Evolutionary conservation across 2,329 filamentous ascomycete genomes (phyloP).

Genomic region (Pseudogymnoascus sp.): DNA sequence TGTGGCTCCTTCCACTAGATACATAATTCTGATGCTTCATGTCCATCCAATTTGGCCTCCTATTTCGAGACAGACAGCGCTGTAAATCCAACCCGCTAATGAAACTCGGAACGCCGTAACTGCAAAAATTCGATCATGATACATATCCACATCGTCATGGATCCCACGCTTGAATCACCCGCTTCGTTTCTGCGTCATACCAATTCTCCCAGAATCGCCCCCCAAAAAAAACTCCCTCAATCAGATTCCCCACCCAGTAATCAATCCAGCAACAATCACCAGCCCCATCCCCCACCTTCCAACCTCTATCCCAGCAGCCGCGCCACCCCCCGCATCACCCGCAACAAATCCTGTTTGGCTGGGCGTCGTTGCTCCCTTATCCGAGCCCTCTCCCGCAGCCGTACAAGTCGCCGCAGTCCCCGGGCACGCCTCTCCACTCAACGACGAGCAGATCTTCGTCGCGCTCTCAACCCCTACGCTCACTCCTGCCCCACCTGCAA

Average conservation of each 20-base stretch:
- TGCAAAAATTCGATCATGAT: neutral
- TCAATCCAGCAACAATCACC: slow-evolving; percentile 21
- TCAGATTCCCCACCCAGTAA: slow-evolving; percentile 20
- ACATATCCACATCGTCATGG: neutral
- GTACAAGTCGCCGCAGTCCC: slow-evolving; percentile 23
- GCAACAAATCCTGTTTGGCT: slow-evolving; percentile 14
- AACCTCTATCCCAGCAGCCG: slow-evolving; percentile 19
- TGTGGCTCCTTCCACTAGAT: neutral
- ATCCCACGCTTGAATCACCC: neutral
- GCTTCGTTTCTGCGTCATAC: neutral
- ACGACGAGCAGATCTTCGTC: slow-evolving; percentile 46
- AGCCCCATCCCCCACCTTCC: slow-evolving; percentile 21
- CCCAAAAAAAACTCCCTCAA: neutral
- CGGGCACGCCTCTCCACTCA: slow-evolving; percentile 46
- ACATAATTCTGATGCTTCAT: neutral
- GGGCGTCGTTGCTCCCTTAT: slow-evolving; percentile 9
- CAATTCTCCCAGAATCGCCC: neutral
- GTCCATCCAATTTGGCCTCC: neutral
- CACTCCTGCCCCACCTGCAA: slow-evolving; percentile 31
- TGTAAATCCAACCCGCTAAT: neutral
- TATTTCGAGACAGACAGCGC: neutral
- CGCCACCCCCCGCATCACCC: slow-evolving; percentile 16
- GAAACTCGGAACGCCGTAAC: neutral
- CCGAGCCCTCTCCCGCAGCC: slow-evolving; percentile 19
- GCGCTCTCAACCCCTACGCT: slow-evolving; percentile 39